Conservation (phyloP, 805 yeast genomes). For the Pichia pseudocactophila region DNA sequence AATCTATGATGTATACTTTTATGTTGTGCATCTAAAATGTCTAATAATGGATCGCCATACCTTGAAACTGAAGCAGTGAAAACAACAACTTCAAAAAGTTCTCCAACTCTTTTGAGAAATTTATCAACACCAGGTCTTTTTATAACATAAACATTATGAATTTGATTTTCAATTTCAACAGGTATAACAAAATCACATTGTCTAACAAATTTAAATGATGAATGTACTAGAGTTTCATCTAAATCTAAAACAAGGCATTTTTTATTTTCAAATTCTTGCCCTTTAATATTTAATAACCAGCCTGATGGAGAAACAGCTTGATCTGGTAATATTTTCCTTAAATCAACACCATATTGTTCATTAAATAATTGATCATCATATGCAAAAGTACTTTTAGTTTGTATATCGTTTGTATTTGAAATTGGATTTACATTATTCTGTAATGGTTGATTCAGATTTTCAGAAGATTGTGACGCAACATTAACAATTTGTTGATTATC, state of each 20-base stretch:
- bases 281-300: slow-evolving; percentile 52
- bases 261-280: slow-evolving; percentile 42
- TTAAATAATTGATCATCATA: slow-evolving; percentile 18
- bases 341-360: slow-evolving; percentile 34
- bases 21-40: slow-evolving; percentile 65
- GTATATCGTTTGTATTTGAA: slow-evolving; percentile 2
- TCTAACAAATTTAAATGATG: slow-evolving; percentile 83
- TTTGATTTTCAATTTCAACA: slow-evolving; percentile 88
- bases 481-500: background rate
- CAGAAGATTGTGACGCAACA: too few relatives aligned
- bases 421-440: slow-evolving; percentile 1
- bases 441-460: too few relatives aligned
- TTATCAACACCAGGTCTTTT: slow-evolving; percentile 98
- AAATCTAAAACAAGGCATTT: slow-evolving; percentile 87
- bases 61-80: slow-evolving; percentile 94
- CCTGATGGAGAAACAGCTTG: slow-evolving; percentile 58
- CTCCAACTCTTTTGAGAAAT: slow-evolving; percentile 73
- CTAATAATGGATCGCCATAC: slow-evolving; percentile 92
- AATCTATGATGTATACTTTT: slow-evolving; percentile 79
- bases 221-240: slow-evolving; percentile 95
- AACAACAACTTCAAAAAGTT: slow-evolving; percentile 87
- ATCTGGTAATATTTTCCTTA: slow-evolving; percentile 60
- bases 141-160: slow-evolving; percentile 91
- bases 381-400: slow-evolving; percentile 1
- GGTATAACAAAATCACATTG: slow-evolving; percentile 96